Evolutionary conservation across 2,329 filamentous ascomycete genomes (phyloP), one percentile per base, ranked within the genome.

Genomic region (Colletotrichum sp.): DNA sequence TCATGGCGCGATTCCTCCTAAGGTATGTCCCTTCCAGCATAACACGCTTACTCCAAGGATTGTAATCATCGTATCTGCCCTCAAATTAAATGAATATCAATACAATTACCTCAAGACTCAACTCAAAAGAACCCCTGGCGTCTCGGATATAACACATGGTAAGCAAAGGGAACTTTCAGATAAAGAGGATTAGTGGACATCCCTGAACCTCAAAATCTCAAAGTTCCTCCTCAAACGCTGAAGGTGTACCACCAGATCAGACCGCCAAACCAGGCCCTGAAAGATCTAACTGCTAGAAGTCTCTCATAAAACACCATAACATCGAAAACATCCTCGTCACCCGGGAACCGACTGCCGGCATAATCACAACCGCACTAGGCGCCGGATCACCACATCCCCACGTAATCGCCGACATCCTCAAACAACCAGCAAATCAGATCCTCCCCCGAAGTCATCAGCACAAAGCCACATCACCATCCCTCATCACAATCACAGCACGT

Each of bases 91-190:
- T 30, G 30, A 32, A 5, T 1, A 32, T 32, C 16, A 18, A 39
- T 2, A 5, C 3, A 18, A 39, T 1, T 5, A n/a, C 18, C 18
- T 2, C 39, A 10, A 44, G 8, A 10, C 18, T n/a, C 1, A 10
- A 44, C 39, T 44, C 18, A 44, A n/a, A 39, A 44, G 5, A 44
- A n/a, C 39, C 39, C 18, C 18, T 10, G 18, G 6, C 8, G 8
- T 44, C 18, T n/a, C 39, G 5, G 18, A 2, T 44, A 44, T n/a
- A 6, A 3, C 8, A 44, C 18, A 5, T 10, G 39, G 5, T 10
- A 10, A 9, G 18, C 8, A 18, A n/a, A 44, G 39, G 5, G 8
- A 1, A n/a, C 18, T 1, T n/a, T 44, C 39, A 44, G 5, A 10
- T 44, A 2, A 44, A 18, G 2, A n/a, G 9, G 16, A n/a, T n/a